A percentile compares a stretch with the other conserved stretches of the same genome.
Conservation (phyloP, 1,139 yeast species). For the Kodamaea ohmeri region DNA sequence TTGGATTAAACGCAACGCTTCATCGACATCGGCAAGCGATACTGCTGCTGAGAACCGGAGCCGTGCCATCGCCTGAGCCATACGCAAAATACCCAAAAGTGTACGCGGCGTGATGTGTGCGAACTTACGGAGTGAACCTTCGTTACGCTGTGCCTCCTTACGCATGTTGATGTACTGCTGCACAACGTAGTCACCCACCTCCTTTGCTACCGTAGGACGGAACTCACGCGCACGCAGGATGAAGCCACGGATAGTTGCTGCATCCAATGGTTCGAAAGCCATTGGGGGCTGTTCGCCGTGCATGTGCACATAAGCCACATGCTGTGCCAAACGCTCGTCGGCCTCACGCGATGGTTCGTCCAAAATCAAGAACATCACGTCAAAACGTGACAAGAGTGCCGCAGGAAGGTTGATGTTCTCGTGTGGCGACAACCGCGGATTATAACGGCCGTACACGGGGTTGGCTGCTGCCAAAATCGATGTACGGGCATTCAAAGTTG, state of each 20-base stretch:
- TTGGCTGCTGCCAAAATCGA: slow-evolving; percentile 97
- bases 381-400: slow-evolving; percentile 93
- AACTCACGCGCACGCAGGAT: slow-evolving; percentile 81
- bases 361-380: slow-evolving; percentile 78
- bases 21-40: slow-evolving; percentile 82
- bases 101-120: slow-evolving; percentile 96
- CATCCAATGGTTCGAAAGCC: slow-evolving; percentile 74
- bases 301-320: slow-evolving; percentile 96
- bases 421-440: slow-evolving; percentile 84
- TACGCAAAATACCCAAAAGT: slow-evolving; percentile 81
- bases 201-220: slow-evolving; percentile 84
- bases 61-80: slow-evolving; percentile 93
- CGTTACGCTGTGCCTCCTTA: slow-evolving; percentile 81
- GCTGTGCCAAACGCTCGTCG: slow-evolving; percentile 86
- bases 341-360: slow-evolving; percentile 80
- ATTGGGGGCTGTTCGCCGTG: slow-evolving; percentile 80
- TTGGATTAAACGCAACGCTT: slow-evolving; percentile 81
- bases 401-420: slow-evolving; percentile 97
- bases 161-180: slow-evolving; percentile 87
- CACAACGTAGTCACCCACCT: slow-evolving; percentile 85
- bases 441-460: slow-evolving; percentile 93
- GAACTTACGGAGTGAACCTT: slow-evolving; percentile 74
- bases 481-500: slow-evolving; percentile 93
- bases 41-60: slow-evolving; percentile 77
- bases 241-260: slow-evolving; percentile 80